phyloP scores from a whole-genome alignment of 2,329 filamentous ascomycete genomes.

The Hypoxylon sp. region DNA sequence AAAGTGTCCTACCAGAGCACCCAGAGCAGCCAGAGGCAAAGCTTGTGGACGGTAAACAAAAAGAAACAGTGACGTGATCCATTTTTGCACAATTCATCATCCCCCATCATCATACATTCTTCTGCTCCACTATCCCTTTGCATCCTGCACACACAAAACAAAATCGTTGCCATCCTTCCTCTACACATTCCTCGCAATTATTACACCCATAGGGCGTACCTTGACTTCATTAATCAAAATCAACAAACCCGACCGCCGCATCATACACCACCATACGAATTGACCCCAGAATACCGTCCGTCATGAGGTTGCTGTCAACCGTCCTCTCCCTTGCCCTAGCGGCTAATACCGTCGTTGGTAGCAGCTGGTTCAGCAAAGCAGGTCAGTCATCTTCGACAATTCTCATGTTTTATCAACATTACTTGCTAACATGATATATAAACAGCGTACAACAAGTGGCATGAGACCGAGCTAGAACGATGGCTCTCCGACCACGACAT shows the following conservation, averaged over 20 bases:
- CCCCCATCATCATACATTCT: slow-evolving; percentile 38
- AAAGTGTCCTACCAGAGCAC: slow-evolving; percentile 14
- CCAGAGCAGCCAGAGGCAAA: too few species aligned
- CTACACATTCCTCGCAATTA: slow-evolving; percentile 17
- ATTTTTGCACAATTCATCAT: slow-evolving; percentile 46
- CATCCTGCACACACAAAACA: slow-evolving; percentile 16
- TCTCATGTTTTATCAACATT: not conserved
- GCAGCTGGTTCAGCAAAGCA: slow-evolving; percentile 87
- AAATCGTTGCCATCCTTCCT: slow-evolving; percentile 19
- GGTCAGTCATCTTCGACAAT: slow-evolving; percentile 67
- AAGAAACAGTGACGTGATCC: slow-evolving; percentile 52
- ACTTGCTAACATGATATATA: slow-evolving; percentile 44
- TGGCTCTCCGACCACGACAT: slow-evolving; percentile 95
- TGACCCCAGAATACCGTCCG: slow-evolving; percentile 47
- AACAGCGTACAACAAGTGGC: slow-evolving; percentile 97
- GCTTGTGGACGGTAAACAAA: slow-evolving; percentile 44
- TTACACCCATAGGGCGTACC: not conserved
- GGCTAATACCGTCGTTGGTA: slow-evolving; percentile 76
- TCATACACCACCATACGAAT: slow-evolving; percentile 8
- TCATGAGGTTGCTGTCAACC: slow-evolving; percentile 83
- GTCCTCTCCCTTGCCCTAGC: slow-evolving; percentile 79
- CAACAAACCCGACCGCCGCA: not conserved
- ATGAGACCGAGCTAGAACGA: slow-evolving; percentile 95
- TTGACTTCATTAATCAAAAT: not conserved
- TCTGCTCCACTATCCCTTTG: slow-evolving; percentile 28